Conservation (phyloP, 2,329 filamentous ascomycete species). For the Calonectria pseudoturangicola region DNA sequence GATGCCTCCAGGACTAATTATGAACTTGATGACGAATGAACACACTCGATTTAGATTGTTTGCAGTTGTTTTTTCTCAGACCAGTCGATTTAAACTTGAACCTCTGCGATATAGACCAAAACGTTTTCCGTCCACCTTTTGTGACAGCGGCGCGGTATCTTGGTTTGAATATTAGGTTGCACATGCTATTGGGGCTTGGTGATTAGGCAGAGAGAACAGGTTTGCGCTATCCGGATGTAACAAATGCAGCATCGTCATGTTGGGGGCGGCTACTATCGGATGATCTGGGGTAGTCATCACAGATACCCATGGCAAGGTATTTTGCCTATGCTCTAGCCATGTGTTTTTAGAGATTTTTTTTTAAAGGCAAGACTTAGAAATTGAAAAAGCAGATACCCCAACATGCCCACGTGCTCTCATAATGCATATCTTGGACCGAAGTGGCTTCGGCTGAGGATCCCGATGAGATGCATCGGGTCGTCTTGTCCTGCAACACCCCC, state of each 20-base stretch:
- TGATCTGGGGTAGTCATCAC: slow-evolving; percentile 28
- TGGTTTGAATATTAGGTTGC: slow-evolving; percentile 29
- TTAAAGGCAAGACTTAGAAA: slow-evolving; percentile 48
- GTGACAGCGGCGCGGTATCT: slow-evolving; percentile 17
- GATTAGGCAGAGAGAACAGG: slow-evolving; percentile 9
- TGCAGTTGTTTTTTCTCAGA: slow-evolving; percentile 35
- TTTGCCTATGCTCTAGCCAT: slow-evolving; percentile 42
- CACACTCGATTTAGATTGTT: slow-evolving; percentile 40
- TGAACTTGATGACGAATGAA: slow-evolving; percentile 43
- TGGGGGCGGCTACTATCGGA: slow-evolving; percentile 30
- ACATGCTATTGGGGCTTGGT: slow-evolving; percentile 23
- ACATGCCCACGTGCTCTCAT: slow-evolving; percentile 35
- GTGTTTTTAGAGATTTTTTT: slow-evolving; percentile 43
- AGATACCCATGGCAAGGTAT: slow-evolving; percentile 32
- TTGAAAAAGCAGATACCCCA: slow-evolving; percentile 53
- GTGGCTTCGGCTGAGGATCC: slow-evolving; percentile 31
- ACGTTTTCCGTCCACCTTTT: slow-evolving; percentile 1
- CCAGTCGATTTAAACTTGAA: slow-evolving; percentile 28
- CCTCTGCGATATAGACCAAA: slow-evolving; percentile 32
- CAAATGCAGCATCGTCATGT: slow-evolving; percentile 9
- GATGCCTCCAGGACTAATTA: slow-evolving; percentile 57
- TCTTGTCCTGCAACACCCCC: slow-evolving; percentile 46
- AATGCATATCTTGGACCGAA: slow-evolving; percentile 12
- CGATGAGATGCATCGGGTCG: slow-evolving; percentile 40
- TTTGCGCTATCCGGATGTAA: slow-evolving; percentile 27